Evolutionary conservation across 2,329 filamentous ascomycete species (phyloP).

Genomic region (Colletotrichum liaoningense): DNA sequence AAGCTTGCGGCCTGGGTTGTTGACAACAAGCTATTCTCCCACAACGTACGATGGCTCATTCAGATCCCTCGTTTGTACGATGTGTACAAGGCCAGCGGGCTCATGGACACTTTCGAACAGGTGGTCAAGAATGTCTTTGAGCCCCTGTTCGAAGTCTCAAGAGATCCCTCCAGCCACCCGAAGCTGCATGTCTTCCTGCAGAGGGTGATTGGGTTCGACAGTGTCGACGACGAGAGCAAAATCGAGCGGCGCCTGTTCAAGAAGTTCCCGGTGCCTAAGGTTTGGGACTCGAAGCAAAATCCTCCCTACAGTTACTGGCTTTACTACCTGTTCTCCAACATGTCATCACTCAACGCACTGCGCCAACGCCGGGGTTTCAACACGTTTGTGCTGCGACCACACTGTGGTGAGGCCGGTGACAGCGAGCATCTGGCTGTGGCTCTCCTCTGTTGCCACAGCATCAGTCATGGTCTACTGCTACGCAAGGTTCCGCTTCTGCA

Average conservation of each 20-base stretch:
- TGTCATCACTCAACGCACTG: conserved; percentile 91
- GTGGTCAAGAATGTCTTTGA: conserved; percentile 92
- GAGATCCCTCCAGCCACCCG: conserved; percentile 85
- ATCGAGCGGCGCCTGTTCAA: conserved; percentile 92
- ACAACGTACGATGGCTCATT: conserved; percentile 97
- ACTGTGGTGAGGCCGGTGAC: conserved; percentile 97
- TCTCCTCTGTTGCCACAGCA: conserved; percentile 93
- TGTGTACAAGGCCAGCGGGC: conserved; percentile 89
- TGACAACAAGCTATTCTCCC: conserved; percentile 97
- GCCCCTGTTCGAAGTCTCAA: conserved; percentile 93
- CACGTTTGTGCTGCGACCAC: conserved; percentile 91
- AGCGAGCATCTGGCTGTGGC: conserved; percentile 95
- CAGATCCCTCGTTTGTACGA: conserved; percentile 95
- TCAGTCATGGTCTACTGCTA: conserved; percentile 92
- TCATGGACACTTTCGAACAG: conserved; percentile 92
- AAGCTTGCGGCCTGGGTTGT: conserved; percentile 97
- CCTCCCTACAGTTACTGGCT: conserved; percentile 99
- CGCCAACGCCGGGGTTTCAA: conserved; percentile 93
- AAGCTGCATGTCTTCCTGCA: conserved; percentile 96
- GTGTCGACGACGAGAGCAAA: conserved; percentile 98
- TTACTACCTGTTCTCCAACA: conserved; percentile 96
- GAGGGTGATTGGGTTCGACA: conserved; percentile 95
- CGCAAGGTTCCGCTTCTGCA: conserved; percentile 95
- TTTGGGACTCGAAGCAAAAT: conserved; percentile 93
- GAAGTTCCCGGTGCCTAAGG: conserved; percentile 91